Percentiles rank a stretch among this genome's conserved stretches.
Conservation (phyloP, 2,329 filamentous ascomycete species). For the Emmonsiellopsis sp. region DNA sequence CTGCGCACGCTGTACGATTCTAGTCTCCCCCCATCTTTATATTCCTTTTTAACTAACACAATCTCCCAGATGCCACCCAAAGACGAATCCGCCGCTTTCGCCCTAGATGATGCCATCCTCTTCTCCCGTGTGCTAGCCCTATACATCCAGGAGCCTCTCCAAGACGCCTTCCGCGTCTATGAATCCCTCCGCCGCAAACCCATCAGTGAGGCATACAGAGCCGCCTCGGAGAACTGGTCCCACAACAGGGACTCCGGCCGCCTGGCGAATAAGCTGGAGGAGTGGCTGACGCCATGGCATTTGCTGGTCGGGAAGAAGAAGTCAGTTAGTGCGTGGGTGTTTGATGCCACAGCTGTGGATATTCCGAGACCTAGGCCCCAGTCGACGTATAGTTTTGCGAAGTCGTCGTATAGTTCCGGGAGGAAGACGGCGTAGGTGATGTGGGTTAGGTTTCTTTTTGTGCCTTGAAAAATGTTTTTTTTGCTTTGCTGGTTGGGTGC, state of each 20-base stretch:
- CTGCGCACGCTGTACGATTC: slow-evolving; percentile 35
- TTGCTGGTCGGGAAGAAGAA: slow-evolving; percentile 20
- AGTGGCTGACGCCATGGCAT: slow-evolving; percentile 29
- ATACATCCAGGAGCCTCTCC: slow-evolving; percentile 23
- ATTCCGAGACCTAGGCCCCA: slow-evolving; percentile 16
- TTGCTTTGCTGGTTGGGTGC: too few relatives aligned
- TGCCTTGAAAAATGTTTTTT: too few relatives aligned
- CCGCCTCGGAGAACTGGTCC: slow-evolving; percentile 30
- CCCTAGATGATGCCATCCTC: slow-evolving; percentile 36
- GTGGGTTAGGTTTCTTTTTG: too few relatives aligned
- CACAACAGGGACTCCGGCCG: slow-evolving; percentile 28
- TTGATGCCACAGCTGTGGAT: slow-evolving; percentile 25
- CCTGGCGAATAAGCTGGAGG: slow-evolving; percentile 26
- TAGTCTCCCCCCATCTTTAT: neutral
- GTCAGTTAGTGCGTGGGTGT: slow-evolving; percentile 24
- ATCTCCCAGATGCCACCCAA: slow-evolving; percentile 36
- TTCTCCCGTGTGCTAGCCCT: slow-evolving; percentile 30
- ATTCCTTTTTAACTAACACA: slow-evolving; percentile 4
- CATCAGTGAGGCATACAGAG: slow-evolving; percentile 31
- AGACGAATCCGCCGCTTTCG: slow-evolving; percentile 37
- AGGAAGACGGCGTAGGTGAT: neutral
- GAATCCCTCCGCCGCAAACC: slow-evolving; percentile 28
- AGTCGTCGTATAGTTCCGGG: neutral
- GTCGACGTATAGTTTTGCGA: neutral
- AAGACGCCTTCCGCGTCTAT: slow-evolving; percentile 27